Percentiles rank a stretch among this genome's conserved stretches.
Evolutionary conservation across 352 stramenopile genomes (phyloP).

Genomic region (Phytophthora kernoviae): DNA sequence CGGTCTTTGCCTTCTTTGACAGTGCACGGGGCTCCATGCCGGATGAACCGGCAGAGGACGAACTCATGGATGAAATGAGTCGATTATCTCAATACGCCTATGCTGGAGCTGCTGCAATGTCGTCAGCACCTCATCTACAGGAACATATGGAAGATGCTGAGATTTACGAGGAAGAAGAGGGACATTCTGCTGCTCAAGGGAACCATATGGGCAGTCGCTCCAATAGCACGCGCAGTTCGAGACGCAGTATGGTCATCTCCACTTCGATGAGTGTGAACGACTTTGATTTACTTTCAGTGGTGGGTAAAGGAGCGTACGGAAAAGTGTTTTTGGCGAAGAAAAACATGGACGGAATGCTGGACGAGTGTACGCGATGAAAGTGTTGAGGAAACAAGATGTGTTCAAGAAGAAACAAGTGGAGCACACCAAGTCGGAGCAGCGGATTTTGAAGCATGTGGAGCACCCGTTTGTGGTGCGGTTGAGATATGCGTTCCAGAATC

Average conservation of each 20-base stretch:
- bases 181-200: slow-evolving; percentile 8
- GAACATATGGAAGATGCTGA: slow-evolving; percentile 80
- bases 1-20: slow-evolving; percentile 86
- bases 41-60: slow-evolving; percentile 69
- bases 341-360: slow-evolving; percentile 71
- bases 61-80: slow-evolving; percentile 84
- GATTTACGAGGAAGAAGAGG: slow-evolving; percentile 62
- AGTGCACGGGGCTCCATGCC: slow-evolving; percentile 80
- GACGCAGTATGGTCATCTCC: slow-evolving; percentile 84
- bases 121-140: slow-evolving; percentile 51
- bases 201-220: slow-evolving; percentile 36
- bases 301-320: slow-evolving; percentile 87
- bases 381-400: slow-evolving; percentile 85
- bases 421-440: slow-evolving; percentile 89
- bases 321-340: slow-evolving; percentile 90
- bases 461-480: slow-evolving; percentile 90
- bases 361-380: slow-evolving; percentile 90
- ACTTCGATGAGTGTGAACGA: slow-evolving; percentile 83
- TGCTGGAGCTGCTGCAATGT: slow-evolving; percentile 57
- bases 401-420: slow-evolving; percentile 89
- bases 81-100: slow-evolving; percentile 76
- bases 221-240: slow-evolving; percentile 48
- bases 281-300: slow-evolving; percentile 85
- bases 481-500: slow-evolving; percentile 89
- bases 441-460: slow-evolving; percentile 87